phyloP scores from a whole-genome alignment of 352 stramenopile species.

The Phytophthora pini region DNA sequence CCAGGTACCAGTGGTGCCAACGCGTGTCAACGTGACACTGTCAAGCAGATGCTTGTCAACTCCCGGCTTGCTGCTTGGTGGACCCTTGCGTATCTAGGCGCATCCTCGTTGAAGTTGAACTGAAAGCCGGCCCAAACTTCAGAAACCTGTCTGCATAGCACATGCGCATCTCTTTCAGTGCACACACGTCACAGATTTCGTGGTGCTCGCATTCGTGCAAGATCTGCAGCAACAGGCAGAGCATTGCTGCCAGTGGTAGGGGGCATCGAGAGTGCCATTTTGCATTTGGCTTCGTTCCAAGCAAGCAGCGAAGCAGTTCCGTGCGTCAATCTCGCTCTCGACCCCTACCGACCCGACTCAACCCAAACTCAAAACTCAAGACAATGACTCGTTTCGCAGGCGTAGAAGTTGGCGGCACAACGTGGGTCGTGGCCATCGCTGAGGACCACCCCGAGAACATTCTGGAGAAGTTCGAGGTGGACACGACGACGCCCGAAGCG shows the following conservation, averaged over 20 bases:
- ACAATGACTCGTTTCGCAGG: conserved; percentile 2
- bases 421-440: conserved; percentile 94
- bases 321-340: neutral
- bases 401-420: conserved; percentile 92
- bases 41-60: neutral
- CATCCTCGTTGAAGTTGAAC: conserved; percentile 1
- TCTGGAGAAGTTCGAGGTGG: conserved; percentile 75
- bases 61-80: neutral
- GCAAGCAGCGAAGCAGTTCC: neutral
- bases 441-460: conserved; percentile 89
- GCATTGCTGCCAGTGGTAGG: neutral
- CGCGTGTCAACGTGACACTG: too few relatives aligned
- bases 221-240: neutral
- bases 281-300: neutral
- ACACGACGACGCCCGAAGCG: conserved; percentile 86
- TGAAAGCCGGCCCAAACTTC: neutral
- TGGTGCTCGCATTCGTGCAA: too few relatives aligned
- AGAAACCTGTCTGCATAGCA: too few relatives aligned
- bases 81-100: neutral
- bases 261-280: neutral
- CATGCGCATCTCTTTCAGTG: too few relatives aligned
- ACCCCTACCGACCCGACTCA: too few relatives aligned
- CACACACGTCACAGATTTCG: too few relatives aligned
- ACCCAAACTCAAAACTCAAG: neutral
- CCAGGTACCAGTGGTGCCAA: too few relatives aligned